Evolutionary conservation across 2,329 filamentous ascomycete species (phyloP), one percentile per base, ranked within the genome.

Genomic region (Aspergillus melleus): DNA sequence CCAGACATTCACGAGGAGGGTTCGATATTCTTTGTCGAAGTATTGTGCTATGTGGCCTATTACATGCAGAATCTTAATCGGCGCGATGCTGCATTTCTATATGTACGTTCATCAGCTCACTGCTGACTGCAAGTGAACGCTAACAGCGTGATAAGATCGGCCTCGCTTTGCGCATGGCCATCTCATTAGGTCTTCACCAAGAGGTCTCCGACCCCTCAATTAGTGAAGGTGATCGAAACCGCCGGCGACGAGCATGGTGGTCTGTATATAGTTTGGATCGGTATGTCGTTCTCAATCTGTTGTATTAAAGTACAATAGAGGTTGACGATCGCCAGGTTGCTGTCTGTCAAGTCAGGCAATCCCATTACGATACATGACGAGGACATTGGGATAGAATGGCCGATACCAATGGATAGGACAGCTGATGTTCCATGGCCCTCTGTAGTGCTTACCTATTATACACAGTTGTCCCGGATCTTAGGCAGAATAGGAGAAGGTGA

Each of bases 1-100:
- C 84, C 84, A 0, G 83, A 85, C 51, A 77, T 83, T 2, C 81
- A 86, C 57, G 83, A 85, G 62, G 79, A 84, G 54, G 82, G 81
- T 0, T 84, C 82, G 0, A 77, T 85, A 2, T 71, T 83, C 19
- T 84, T 83, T 47, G 82, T 85, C 2, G 83, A 85, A 66, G 82
- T 84, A 1, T 71, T 86, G 8, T 81, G 81, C 9, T 77, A 84
- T 51, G 78, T 83, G 1, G 83, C 82, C 14, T 85, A 85, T 64
- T 86, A 84, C 47, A 80, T 86, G 77, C 83, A 85, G 61, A 85
- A 84, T 60, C 75, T 85, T 61, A 84, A 85, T 64, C 77, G 82
- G 0, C 75, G 81, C 20, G 83, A 86, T 67, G 81, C 82, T 2
- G 83, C 83, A 0, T 85, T 83, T 56, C 73, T 85, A 20, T 85